Percentiles rank a stretch among this genome's conserved stretches.
Evolutionary conservation across 208 protist species (phyloP).

Genomic region (Leishmania arabica): DNA sequence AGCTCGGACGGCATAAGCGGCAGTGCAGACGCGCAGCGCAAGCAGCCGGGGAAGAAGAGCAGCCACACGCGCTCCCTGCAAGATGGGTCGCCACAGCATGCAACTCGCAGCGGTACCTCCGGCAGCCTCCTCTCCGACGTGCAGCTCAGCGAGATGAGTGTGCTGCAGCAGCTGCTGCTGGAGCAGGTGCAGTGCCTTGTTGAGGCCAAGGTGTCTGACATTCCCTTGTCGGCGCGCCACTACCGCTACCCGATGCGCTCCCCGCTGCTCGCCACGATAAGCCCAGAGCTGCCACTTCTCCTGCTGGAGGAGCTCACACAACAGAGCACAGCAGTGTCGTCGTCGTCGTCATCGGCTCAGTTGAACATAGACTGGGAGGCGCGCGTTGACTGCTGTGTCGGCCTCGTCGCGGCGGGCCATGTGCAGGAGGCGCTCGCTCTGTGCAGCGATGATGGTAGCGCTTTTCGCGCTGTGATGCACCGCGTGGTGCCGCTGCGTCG

Average conservation of each 20-base stretch:
- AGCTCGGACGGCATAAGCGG: background rate
- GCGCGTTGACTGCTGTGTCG: slow-evolving; percentile 39
- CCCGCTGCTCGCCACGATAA: slow-evolving; percentile 43
- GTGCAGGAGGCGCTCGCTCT: slow-evolving; percentile 35
- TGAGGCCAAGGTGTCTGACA: slow-evolving; percentile 51
- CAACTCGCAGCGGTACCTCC: background rate
- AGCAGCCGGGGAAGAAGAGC: background rate
- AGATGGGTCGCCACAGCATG: background rate
- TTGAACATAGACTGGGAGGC: slow-evolving; percentile 19
- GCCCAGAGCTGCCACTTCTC: slow-evolving; percentile 47
- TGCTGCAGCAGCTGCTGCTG: slow-evolving; percentile 41
- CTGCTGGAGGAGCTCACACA: slow-evolving; percentile 41
- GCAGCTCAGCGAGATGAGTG: slow-evolving; percentile 10
- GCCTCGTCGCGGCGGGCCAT: slow-evolving; percentile 40
- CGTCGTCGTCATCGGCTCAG: background rate
- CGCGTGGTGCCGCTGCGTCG: slow-evolving; percentile 17
- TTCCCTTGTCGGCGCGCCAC: slow-evolving; percentile 44
- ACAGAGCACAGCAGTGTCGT: background rate
- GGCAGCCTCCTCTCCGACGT: background rate
- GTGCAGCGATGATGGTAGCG: slow-evolving; percentile 25
- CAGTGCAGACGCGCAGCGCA: background rate
- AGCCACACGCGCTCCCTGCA: background rate
- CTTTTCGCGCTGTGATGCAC: slow-evolving; percentile 26
- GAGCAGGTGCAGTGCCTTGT: slow-evolving; percentile 77
- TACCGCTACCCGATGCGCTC: slow-evolving; percentile 57